phyloP scores from a whole-genome alignment of 495 filamentous ascomycete species.

The Penicillium atrosanguineum region DNA sequence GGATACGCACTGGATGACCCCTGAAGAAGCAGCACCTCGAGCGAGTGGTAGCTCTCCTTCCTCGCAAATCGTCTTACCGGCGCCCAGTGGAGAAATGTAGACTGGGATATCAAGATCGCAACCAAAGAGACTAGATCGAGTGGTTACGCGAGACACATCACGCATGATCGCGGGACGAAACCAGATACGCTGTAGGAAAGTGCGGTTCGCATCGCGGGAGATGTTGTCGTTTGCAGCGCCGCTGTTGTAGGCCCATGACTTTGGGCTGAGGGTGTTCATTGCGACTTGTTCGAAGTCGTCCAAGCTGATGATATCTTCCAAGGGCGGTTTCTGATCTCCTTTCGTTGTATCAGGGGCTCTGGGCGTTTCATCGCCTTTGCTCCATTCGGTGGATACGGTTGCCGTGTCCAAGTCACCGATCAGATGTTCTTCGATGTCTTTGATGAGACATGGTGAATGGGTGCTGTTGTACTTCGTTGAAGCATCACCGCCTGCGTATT shows the following conservation, averaged over 20 bases:
- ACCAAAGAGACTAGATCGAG: conserved; percentile 55
- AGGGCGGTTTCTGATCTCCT: not conserved
- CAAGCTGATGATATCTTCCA: conserved; percentile 9
- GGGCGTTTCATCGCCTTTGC: not conserved
- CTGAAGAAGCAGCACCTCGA: conserved; percentile 42
- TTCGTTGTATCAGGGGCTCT: not conserved
- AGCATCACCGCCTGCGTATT: conserved; percentile 6
- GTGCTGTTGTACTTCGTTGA: conserved; percentile 7
- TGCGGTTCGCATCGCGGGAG: conserved; percentile 50
- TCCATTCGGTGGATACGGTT: conserved; percentile 6
- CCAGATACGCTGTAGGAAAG: conserved; percentile 51
- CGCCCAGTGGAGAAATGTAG: conserved; percentile 63
- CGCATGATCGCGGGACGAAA: conserved; percentile 68
- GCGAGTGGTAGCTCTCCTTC: conserved; percentile 64
- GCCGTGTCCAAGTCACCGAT: conserved; percentile 3
- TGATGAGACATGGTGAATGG: conserved; percentile 8
- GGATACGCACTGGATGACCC: conserved; percentile 47
- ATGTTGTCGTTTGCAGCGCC: conserved; percentile 69
- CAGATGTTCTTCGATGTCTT: conserved; percentile 2
- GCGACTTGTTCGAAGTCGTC: conserved; percentile 68
- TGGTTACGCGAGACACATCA: conserved; percentile 54
- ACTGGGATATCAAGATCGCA: conserved; percentile 56
- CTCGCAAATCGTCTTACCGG: conserved; percentile 59
- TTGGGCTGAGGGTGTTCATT: conserved; percentile 49
- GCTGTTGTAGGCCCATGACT: conserved; percentile 72